Evolutionary conservation across 805 yeast species (phyloP).

Genomic region (Isabelozyma rhagii): DNA sequence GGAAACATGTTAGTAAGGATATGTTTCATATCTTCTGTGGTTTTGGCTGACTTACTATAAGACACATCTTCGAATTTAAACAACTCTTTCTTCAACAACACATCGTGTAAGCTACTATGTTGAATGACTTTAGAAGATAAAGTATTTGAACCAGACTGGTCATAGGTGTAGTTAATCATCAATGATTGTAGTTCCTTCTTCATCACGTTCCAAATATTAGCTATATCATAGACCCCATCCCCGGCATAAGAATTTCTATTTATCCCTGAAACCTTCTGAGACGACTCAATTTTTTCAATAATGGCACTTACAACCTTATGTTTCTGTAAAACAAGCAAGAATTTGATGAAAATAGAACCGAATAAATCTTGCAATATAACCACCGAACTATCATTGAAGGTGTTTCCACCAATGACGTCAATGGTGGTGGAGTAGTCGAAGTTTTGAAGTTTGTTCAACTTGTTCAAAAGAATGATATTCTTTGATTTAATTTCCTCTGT

Average conservation of each 20-base stretch:
- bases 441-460: constrained; percentile 26
- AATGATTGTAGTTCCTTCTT: constrained; percentile 30
- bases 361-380: constrained; percentile 66
- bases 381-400: constrained; percentile 47
- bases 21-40: constrained; percentile 28
- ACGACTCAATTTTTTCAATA: constrained; percentile 29
- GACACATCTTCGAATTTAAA: constrained; percentile 32
- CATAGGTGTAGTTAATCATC: constrained; percentile 32
- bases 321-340: constrained; percentile 62
- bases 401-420: constrained; percentile 21
- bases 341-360: constrained; percentile 63
- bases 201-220: constrained; percentile 27
- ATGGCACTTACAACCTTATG: constrained; percentile 67
- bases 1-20: constrained; percentile 65
- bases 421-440: constrained; percentile 19
- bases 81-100: constrained; percentile 18
- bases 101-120: constrained; percentile 16
- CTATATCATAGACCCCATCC: constrained; percentile 11
- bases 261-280: constrained; percentile 11
- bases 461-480: constrained; percentile 38
- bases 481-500: constrained; percentile 62
- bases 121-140: not conserved
- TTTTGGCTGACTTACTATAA: constrained; percentile 14
- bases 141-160: constrained; percentile 7
- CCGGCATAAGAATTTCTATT: not conserved